phyloP scores from a whole-genome alignment of 148 eudicot species.

The Cornus kousa region DNA sequence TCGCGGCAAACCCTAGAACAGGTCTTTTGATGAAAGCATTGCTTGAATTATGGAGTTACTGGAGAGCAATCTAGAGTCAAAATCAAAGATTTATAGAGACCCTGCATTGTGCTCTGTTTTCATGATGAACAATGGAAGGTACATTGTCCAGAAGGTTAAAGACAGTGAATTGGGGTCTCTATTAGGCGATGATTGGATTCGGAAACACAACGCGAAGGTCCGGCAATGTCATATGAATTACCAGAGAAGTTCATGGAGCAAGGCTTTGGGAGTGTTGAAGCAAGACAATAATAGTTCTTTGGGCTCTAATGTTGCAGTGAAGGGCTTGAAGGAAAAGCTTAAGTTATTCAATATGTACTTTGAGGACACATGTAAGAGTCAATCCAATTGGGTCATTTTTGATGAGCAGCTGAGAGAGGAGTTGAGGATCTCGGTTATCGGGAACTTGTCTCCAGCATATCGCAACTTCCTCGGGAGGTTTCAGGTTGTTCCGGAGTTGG shows the following conservation, averaged over 20 bases:
- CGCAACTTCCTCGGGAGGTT: slow-evolving; percentile 69
- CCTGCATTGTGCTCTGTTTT: slow-evolving; percentile 70
- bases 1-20: slow-evolving; percentile 69
- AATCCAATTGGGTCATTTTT: slow-evolving; percentile 77
- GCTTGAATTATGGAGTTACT: no score
- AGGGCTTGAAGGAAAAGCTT: slow-evolving; percentile 69
- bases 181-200: slow-evolving; percentile 87
- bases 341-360: slow-evolving; percentile 67
- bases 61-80: slow-evolving; percentile 85
- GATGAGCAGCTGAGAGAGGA: slow-evolving; percentile 81
- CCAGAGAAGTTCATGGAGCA: slow-evolving; percentile 87
- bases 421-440: slow-evolving; percentile 50
- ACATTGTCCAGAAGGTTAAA: slow-evolving; percentile 81
- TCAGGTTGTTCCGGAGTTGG: slow-evolving; percentile 50
- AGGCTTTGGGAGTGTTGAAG: slow-evolving; percentile 68
- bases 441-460: slow-evolving; percentile 58
- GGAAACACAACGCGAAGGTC: slow-evolving; percentile 70
- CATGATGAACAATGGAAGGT: slow-evolving; percentile 93
- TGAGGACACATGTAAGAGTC: slow-evolving; percentile 65
- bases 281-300: slow-evolving; percentile 35
- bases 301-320: slow-evolving; percentile 38
- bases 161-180: slow-evolving; percentile 77
- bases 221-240: slow-evolving; percentile 68
- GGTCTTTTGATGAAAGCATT: slow-evolving; percentile 70
- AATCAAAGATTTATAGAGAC: slow-evolving; percentile 77